Evolutionary conservation across 495 filamentous ascomycete species (phyloP).

Genomic region (Neurospora sp.): DNA sequence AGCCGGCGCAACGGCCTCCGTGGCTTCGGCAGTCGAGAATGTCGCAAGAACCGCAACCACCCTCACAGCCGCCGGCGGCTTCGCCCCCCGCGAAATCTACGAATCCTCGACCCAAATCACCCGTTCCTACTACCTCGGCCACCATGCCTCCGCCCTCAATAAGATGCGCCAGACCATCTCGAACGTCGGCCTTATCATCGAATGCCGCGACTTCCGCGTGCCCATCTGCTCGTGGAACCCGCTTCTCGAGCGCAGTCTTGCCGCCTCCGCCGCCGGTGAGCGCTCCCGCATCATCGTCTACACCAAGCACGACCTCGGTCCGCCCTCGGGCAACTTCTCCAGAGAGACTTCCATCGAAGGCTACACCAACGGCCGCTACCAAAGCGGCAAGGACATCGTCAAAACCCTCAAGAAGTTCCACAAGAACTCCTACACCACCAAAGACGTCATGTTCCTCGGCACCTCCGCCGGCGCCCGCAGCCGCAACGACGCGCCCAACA

Average conservation of each 20-base stretch:
- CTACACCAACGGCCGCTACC: background rate
- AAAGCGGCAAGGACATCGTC: conserved; percentile 4
- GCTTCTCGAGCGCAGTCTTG: conserved; percentile 70
- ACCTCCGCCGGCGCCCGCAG: conserved; percentile 28
- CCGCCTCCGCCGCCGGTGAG: conserved; percentile 29
- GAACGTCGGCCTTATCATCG: conserved; percentile 78
- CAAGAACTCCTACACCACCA: conserved; percentile 11
- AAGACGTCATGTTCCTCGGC: conserved; percentile 51
- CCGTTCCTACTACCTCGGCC: conserved; percentile 92
- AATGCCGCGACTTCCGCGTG: conserved; percentile 89
- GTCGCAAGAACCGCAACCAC: conserved; percentile 10
- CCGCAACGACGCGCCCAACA: background rate
- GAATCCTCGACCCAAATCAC: conserved; percentile 54
- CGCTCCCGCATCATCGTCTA: conserved; percentile 75
- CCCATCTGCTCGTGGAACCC: conserved; percentile 86
- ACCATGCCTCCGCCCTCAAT: conserved; percentile 73
- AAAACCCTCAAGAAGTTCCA: conserved; percentile 16
- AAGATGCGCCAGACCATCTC: conserved; percentile 80
- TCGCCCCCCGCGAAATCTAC: conserved; percentile 66
- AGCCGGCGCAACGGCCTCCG: background rate
- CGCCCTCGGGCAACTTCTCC: background rate
- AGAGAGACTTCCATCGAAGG: background rate
- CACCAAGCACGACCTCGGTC: conserved; percentile 76
- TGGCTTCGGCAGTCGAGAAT: background rate
- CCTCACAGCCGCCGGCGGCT: conserved; percentile 30